These are phyloP conservation scores for Magnolia changhungtana DNA, from an alignment of 164 flowering plant species.

Conservation along the genomic window DNA sequence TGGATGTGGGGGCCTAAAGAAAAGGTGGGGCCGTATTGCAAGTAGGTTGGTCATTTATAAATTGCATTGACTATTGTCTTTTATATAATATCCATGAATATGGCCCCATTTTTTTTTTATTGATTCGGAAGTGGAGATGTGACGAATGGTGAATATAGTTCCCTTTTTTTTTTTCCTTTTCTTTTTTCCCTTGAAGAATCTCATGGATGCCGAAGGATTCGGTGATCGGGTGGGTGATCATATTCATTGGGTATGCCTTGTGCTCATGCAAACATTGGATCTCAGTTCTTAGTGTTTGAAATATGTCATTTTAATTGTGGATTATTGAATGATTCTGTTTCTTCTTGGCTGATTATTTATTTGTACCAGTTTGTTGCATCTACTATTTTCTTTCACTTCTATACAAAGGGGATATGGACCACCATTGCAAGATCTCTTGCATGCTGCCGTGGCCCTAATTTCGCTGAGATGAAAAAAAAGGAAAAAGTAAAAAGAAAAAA, in stretches of 20 bases:
- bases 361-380: no score
- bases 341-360: no score
- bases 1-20: slow-evolving; percentile 4
- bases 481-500: no score
- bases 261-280: slow-evolving; percentile 1
- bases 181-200: background rate
- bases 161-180: background rate
- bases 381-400: no score
- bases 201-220: background rate
- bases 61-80: background rate
- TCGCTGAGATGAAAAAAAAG: no score
- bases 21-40: background rate
- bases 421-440: no score
- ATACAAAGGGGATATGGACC: no score
- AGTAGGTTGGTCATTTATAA: background rate
- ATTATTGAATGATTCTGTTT: no score
- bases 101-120: background rate
- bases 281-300: background rate
- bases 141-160: background rate
- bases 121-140: background rate
- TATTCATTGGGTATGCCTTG: slow-evolving; percentile 3
- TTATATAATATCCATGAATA: background rate
- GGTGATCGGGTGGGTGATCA: background rate
- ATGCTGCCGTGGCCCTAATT: no score
- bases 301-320: background rate